Base-by-base conservation (phyloP, 75 land plant genomes). In the Pinus taeda region DNA sequence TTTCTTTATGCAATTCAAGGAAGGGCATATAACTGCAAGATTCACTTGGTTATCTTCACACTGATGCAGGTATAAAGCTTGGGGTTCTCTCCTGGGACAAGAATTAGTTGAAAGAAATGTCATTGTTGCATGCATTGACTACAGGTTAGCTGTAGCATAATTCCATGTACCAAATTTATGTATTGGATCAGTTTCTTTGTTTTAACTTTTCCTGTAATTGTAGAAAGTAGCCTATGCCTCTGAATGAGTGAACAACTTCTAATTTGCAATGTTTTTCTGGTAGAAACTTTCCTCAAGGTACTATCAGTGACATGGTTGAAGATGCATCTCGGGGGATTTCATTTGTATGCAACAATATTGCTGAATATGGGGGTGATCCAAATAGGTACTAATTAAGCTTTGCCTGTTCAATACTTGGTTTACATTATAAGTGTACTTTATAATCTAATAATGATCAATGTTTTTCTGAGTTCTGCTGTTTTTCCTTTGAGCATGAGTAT, bases 241-340 rank as follows among this genome's bases (percentile, higher is more conserved):
- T 49, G 55, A 49, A 49, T 39, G 20, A 3, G 33, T 67, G 21
- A 11, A 36, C 3, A 17, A 20, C 20, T 67, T 45, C 49, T 67
- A 45, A 37, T 67, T 33, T 39, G 45, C 37, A 39, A 67, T 67
- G 49, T 21, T 4, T 29, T 61, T 60, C 71, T 59, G 84, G 87
- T 85, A 96, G 99, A 83, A 96, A 96, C 77, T 96, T 94, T 77
- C 99, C 99, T 59, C 99, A 96, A 79, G 99, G 99, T 45, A 86
- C 91, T 39, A 89, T 96, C 11, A 80, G 95, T 88, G 97, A 94
- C 75, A 96, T 96, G 99, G 83, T 96, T 22, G 73, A 78, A 22
- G 99, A 96, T 92, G 93, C 88, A 58, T 89, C 92, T 61, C 81
- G 83, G 81, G 99, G 93, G 26, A 88, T 96, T 73, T 95, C 98